Evolutionary conservation across 352 stramenopile genomes (phyloP).

Genomic region (Phytopythium cucurbitacearum): DNA sequence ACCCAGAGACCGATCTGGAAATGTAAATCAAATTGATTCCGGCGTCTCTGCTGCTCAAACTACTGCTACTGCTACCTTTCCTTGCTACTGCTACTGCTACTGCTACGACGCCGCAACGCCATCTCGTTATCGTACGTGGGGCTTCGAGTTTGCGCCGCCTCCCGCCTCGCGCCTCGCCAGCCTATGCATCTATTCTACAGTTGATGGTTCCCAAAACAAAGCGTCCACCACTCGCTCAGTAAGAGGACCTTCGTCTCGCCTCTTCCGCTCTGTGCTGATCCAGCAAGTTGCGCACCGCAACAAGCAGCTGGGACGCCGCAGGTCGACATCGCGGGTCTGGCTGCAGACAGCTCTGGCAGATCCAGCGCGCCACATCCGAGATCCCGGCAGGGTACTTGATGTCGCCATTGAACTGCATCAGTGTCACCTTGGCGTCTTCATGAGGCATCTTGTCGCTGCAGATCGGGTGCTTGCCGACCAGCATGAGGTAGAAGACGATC

Average conservation of each 20-base stretch:
- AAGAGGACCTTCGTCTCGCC: slow-evolving; percentile 19
- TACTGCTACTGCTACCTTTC: not conserved
- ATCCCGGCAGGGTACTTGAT: slow-evolving; percentile 36
- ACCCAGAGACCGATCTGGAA: too few species aligned
- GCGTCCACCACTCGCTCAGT: slow-evolving; percentile 19
- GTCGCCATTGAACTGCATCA: slow-evolving; percentile 26
- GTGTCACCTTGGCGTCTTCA: slow-evolving; percentile 36
- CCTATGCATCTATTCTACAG: slow-evolving; percentile 49
- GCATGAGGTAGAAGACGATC: slow-evolving; percentile 72
- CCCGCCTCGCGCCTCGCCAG: slow-evolving; percentile 6
- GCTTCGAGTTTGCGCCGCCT: not conserved
- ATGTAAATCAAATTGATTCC: too few species aligned
- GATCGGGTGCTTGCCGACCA: slow-evolving; percentile 75
- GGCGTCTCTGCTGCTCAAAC: not conserved
- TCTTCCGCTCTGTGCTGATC: slow-evolving; percentile 20
- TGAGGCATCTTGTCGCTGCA: slow-evolving; percentile 52
- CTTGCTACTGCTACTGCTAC: not conserved
- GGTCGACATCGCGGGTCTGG: slow-evolving; percentile 58
- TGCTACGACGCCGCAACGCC: not conserved
- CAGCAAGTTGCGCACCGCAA: slow-evolving; percentile 39
- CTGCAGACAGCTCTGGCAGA: slow-evolving; percentile 66
- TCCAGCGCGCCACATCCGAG: slow-evolving; percentile 57
- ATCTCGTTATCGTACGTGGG: slow-evolving; percentile 3
- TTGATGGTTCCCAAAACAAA: slow-evolving; percentile 18
- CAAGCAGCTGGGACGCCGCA: slow-evolving; percentile 53